Base-by-base conservation (phyloP, 2,329 filamentous ascomycete species). In the Cercospora sojina region DNA sequence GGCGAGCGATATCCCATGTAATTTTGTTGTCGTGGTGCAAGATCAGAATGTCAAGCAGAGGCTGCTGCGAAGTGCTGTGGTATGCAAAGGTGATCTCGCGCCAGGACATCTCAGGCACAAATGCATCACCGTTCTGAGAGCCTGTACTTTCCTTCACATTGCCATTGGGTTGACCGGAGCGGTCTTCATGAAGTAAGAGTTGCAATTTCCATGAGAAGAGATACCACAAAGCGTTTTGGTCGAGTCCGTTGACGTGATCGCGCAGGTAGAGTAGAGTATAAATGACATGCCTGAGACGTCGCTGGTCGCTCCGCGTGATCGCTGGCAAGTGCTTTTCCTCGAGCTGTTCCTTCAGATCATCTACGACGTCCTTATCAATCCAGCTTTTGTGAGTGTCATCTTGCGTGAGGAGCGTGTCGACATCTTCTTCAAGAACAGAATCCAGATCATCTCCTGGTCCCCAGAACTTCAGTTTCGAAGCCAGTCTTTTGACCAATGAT, bases 1-100 rank as follows among this genome's bases (percentile, higher is more conserved):
- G 90, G 56, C 90, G 86, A 1, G 94, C 95, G 73, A 93, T 86
- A 69, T 90, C 86, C 95, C 95, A 99, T 6, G 90, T 81, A 81
- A 98, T 84, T 66, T 87, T 89, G 1, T 90, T 90, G 69, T 93
- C 90, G 72, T 90, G 93, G 73, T 96, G 92, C 20, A 87, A 84
- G 10, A 89, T 88, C 16, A 77, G 65, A 43, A 72, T 89, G 76
- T 97, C 92, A 0, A 91, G 83, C 20, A 98, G 81, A 49, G 97
- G 93, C 75, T 98, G 94, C 78, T 98, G 95, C 67, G 92, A 91
- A 9, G 83, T 86, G 63, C 70, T 72, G 59, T 72, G 69, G 71
- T 89, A 94, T 0, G 92, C 93, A 90, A 92, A 96, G 66, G 88
- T 89, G 62, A 94, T 93, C 75, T 96, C 92, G 67, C 92, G 78